phyloP scores from a whole-genome alignment of 306 rosid species.

The Boehmeria nivea region DNA sequence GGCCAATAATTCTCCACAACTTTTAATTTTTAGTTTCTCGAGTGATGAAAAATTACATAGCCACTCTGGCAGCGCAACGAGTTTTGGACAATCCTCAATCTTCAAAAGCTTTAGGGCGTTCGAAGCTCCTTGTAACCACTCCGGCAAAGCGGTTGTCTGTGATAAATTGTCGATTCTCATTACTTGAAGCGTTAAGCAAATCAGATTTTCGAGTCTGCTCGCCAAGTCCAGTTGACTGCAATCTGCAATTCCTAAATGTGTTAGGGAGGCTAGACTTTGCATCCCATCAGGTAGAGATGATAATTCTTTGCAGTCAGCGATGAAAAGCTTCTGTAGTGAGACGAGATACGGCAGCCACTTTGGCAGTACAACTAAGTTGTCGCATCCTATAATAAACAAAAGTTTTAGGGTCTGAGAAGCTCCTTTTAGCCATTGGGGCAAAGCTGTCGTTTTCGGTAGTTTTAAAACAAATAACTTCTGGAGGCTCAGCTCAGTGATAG shows the following conservation, averaged over 20 bases:
- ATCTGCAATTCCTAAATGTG: neutral
- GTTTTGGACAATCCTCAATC: too few relatives aligned
- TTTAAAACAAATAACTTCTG: neutral
- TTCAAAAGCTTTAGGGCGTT: too few relatives aligned
- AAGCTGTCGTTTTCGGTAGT: neutral
- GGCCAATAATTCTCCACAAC: too few relatives aligned
- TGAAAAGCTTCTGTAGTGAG: neutral
- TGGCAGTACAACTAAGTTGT: slow-evolving; percentile 14
- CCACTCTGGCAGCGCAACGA: too few relatives aligned
- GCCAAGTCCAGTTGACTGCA: too few relatives aligned
- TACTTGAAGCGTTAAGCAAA: too few relatives aligned
- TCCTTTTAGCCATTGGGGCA: slow-evolving; percentile 30
- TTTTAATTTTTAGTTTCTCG: too few relatives aligned
- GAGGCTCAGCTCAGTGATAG: neutral
- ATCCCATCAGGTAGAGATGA: slow-evolving; percentile 26
- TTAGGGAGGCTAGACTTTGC: slow-evolving; percentile 3
- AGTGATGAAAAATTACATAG: too few relatives aligned
- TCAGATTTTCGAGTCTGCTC: too few relatives aligned
- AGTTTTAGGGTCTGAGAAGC: slow-evolving; percentile 8
- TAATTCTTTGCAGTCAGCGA: slow-evolving; percentile 5
- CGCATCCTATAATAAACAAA: neutral
- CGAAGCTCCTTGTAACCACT: too few relatives aligned
- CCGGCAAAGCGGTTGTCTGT: too few relatives aligned
- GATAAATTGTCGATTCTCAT: too few relatives aligned
- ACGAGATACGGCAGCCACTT: slow-evolving; percentile 22